Evolutionary conservation across 2,329 filamentous ascomycete species (phyloP).

Genomic region (Mollisia scopiformis): DNA sequence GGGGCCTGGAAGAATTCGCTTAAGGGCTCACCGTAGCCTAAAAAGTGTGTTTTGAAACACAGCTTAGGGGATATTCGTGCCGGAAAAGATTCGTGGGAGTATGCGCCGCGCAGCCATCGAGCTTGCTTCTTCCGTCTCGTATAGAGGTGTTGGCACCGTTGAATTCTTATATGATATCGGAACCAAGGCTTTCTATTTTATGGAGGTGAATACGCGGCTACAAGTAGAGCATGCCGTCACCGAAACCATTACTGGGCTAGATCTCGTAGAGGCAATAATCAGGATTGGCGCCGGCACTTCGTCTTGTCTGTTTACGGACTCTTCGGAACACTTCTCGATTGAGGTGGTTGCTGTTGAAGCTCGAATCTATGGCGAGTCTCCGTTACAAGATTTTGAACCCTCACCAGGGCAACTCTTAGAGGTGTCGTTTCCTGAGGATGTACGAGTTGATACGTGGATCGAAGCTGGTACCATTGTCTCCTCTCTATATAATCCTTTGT

Average conservation of each 20-base stretch:
- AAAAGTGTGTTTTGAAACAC: too few species aligned
- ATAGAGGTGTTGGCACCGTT: constrained; percentile 9
- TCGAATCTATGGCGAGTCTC: constrained; percentile 10
- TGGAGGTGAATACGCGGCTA: constrained; percentile 10
- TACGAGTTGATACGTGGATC: background rate
- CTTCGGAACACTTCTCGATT: background rate
- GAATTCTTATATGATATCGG: constrained; percentile 13
- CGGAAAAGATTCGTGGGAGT: background rate
- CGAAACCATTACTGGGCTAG: constrained; percentile 1
- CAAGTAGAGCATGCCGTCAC: constrained; percentile 12
- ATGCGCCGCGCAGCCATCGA: constrained; percentile 9
- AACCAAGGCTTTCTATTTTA: constrained; percentile 1
- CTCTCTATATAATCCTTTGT: background rate
- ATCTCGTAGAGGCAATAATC: constrained; percentile 10
- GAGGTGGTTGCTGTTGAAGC: background rate
- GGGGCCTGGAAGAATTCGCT: too few species aligned
- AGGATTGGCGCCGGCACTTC: constrained; percentile 1
- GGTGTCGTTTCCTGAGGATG: background rate
- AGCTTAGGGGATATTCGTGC: constrained; percentile 1
- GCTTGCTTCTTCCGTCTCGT: background rate
- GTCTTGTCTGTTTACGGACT: constrained; percentile 1
- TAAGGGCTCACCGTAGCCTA: too few species aligned
- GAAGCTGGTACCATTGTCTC: background rate
- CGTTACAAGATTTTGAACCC: constrained; percentile 3
- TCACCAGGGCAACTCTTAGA: background rate